A percentile compares a stretch with the other conserved stretches of the same genome.
These are phyloP conservation scores for Porcisia hertigi DNA, from an alignment of 208 protist species.

Conservation along the genomic window DNA sequence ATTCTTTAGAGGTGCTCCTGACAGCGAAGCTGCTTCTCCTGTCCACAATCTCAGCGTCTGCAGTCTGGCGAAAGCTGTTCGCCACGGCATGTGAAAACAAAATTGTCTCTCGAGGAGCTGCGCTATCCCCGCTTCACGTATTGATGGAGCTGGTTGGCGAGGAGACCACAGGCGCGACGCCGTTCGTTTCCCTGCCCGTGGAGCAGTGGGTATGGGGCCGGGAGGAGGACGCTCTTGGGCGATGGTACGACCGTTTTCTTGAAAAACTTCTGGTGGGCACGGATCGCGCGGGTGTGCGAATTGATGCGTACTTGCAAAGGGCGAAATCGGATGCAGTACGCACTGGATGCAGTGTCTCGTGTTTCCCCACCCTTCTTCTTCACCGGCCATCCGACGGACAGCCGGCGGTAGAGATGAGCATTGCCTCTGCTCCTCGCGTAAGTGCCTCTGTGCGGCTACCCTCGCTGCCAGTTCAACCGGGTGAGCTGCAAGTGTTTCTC, in stretches of 20 bases:
- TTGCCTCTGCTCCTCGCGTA: not conserved
- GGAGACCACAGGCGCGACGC: conserved; percentile 3
- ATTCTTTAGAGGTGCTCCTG: conserved; percentile 30
- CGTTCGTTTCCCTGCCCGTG: conserved; percentile 25
- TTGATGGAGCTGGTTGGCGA: conserved; percentile 13
- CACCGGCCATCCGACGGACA: conserved; percentile 43
- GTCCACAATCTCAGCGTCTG: conserved; percentile 40
- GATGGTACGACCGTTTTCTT: conserved; percentile 57
- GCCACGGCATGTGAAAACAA: not conserved
- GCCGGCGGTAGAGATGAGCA: conserved; percentile 23
- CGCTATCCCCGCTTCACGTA: not conserved
- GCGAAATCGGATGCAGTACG: conserved; percentile 10
- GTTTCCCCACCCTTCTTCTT: conserved; percentile 35
- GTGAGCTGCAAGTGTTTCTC: conserved; percentile 43
- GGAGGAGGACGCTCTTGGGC: conserved; percentile 23
- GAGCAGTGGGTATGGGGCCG: conserved; percentile 41
- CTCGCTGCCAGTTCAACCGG: conserved; percentile 43
- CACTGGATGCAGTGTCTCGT: conserved; percentile 12
- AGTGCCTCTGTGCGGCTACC: conserved; percentile 35
- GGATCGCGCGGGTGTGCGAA: not conserved
- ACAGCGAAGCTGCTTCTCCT: conserved; percentile 54
- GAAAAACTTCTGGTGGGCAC: conserved; percentile 17
- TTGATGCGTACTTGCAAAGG: conserved; percentile 31
- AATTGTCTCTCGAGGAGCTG: not conserved
- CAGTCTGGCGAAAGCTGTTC: conserved; percentile 26